Conservation (phyloP, 1,139 yeast genomes). For the Suhomyces yuchorum region DNA sequence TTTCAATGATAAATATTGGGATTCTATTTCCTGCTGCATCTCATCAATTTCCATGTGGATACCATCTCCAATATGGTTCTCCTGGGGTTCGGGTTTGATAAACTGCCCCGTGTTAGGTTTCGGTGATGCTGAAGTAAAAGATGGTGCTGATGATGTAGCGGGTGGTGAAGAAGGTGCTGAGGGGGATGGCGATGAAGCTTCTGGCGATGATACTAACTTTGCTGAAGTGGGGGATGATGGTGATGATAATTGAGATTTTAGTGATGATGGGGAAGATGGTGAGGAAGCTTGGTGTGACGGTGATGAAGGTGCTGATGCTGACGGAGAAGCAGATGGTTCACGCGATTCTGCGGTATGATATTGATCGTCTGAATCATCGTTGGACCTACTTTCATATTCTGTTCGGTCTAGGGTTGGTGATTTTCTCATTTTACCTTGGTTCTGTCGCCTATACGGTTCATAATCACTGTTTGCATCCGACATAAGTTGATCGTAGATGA, state of each 20-base stretch:
- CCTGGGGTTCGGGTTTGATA: neutral
- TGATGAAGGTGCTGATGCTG: neutral
- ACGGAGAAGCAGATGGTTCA: neutral
- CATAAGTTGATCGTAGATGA: slow-evolving; percentile 3
- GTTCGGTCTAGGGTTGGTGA: neutral
- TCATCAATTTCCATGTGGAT: neutral
- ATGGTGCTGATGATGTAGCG: neutral
- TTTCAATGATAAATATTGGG: neutral
- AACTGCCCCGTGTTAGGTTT: neutral
- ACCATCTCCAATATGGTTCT: neutral
- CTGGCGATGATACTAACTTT: neutral
- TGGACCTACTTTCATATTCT: neutral
- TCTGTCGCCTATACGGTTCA: neutral
- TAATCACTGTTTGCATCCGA: slow-evolving; percentile 4
- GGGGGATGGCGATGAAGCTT: neutral
- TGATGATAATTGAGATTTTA: neutral
- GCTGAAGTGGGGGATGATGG: neutral
- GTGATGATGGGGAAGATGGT: neutral
- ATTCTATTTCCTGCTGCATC: neutral
- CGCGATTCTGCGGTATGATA: neutral
- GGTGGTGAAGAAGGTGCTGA: neutral
- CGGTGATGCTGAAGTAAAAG: neutral
- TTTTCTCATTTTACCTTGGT: neutral
- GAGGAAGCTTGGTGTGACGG: neutral
- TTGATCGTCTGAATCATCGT: neutral